Base-by-base conservation (phyloP, 1,284 basidiomycete genomes). In the Ustilago loliicola region DNA sequence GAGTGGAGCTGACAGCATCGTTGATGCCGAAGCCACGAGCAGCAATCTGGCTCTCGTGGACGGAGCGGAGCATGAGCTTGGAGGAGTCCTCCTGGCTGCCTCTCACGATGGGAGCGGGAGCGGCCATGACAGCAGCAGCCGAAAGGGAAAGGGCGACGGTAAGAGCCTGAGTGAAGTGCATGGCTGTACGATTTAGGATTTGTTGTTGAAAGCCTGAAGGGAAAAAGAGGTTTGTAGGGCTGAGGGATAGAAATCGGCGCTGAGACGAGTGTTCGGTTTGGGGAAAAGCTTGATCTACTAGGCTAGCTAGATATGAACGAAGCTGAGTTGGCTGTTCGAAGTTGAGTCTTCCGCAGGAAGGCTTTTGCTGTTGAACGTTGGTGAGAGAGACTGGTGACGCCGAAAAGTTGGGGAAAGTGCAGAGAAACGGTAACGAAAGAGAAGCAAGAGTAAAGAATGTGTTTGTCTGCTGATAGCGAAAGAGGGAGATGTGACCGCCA, bases 101-200 rank as follows among this genome's bases (percentile, higher is more conserved):
- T n/a, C 66, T 27, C 21, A 71, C 50, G 53, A 63, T 55, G 8
- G 52, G 53, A 48, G 53, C 52, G 52, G 77, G 70, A 23, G 72
- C 66, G 15, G 77, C 77, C 36, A 60, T 66, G 34, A 72, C 70
- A 47, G 72, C 74, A 51, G 72, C 66, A 48, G 73, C 72, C 70
- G 76, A 79, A 32, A 80, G 63, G 36, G 73, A 77, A 34, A 80
- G 72, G 27, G 72, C 77, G 17, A 77, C 52, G 27, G 75, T 71
- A 25, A 80, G 77, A 55, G 73, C 77, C 54, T 78, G 76, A 30
- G 76, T 63, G 58, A 80, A 71, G 62, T 79, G 61, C 77, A 80
- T 80, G 29, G 60, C 53, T 52, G 66, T 45, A 25, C 27, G n/a
- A 34, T 30, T 45, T 55, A 23, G 6, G 15, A 29, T 19, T 50